These are phyloP conservation scores for Penicillium fimorum DNA, from an alignment of 495 filamentous ascomycete genomes.

Conservation along the genomic window DNA sequence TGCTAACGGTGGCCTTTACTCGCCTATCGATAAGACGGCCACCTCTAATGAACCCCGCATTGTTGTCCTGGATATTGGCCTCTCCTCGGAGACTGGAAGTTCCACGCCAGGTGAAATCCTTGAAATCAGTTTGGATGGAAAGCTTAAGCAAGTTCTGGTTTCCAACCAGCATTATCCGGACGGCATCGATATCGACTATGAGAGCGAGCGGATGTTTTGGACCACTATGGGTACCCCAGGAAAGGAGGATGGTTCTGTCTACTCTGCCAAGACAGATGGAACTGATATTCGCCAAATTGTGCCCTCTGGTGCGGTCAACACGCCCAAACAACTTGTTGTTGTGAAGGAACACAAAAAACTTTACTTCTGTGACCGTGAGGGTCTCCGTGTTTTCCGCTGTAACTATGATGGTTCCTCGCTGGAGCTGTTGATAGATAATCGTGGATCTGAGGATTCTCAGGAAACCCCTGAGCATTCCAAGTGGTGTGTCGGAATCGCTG, in stretches of 20 bases:
- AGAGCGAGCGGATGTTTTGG: slow-evolving; percentile 46
- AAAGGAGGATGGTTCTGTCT: slow-evolving; percentile 42
- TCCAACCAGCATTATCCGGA: slow-evolving; percentile 42
- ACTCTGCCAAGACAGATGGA: slow-evolving; percentile 41
- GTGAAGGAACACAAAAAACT: slow-evolving; percentile 31
- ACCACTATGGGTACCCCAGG: slow-evolving; percentile 48
- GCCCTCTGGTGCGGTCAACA: slow-evolving; percentile 39
- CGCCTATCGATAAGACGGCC: slow-evolving; percentile 5
- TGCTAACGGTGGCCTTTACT: slow-evolving; percentile 29
- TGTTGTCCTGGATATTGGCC: slow-evolving; percentile 31
- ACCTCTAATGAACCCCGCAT: slow-evolving; percentile 10
- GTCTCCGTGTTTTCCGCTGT: slow-evolving; percentile 44
- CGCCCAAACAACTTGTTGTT: slow-evolving; percentile 53
- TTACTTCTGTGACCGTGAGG: slow-evolving; percentile 57
- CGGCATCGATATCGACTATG: slow-evolving; percentile 38
- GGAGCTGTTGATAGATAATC: slow-evolving; percentile 40
- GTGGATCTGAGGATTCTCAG: background rate
- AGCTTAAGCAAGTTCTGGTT: slow-evolving; percentile 9
- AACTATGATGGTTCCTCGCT: slow-evolving; percentile 44
- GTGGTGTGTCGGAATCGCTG: slow-evolving; percentile 35
- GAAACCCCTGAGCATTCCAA: slow-evolving; percentile 11
- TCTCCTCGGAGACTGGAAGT: slow-evolving; percentile 19
- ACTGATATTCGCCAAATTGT: slow-evolving; percentile 35
- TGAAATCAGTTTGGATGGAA: too few species aligned
- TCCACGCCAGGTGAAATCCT: slow-evolving; percentile 21